A percentile compares a stretch with the other conserved stretches of the same genome.
Evolutionary conservation across 805 yeast species (phyloP).

Genomic region (Kluyveromyces nonfermentans): DNA sequence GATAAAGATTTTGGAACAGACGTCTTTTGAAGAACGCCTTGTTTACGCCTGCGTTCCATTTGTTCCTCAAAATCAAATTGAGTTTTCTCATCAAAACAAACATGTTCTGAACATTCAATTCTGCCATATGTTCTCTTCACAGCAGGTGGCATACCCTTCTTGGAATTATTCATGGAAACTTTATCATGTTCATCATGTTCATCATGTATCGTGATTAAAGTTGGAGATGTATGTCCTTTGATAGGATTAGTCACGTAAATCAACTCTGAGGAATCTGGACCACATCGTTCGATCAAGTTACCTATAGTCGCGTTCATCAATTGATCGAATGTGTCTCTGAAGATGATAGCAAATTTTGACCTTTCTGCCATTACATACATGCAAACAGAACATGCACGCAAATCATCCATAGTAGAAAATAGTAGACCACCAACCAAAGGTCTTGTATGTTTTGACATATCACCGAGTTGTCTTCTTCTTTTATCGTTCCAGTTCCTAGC

Average conservation of each 20-base stretch:
- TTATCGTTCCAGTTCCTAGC: conserved; percentile 53
- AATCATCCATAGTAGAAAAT: conserved; percentile 49
- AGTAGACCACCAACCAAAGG: conserved; percentile 47
- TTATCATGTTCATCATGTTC: conserved; percentile 1
- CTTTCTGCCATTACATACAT: conserved; percentile 59
- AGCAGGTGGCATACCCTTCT: conserved; percentile 54
- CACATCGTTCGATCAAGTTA: conserved; percentile 52
- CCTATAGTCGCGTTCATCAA: conserved; percentile 56
- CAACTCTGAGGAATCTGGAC: conserved; percentile 51
- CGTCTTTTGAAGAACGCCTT: conserved; percentile 41
- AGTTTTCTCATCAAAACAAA: conserved; percentile 31
- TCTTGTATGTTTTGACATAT: conserved; percentile 49
- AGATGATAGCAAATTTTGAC: conserved; percentile 49
- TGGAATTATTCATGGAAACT: conserved; percentile 13
- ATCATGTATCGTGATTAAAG: background rate
- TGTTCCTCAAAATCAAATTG: conserved; percentile 35
- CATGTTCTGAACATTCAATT: conserved; percentile 25
- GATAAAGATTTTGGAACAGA: conserved; percentile 47
- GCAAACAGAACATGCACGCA: conserved; percentile 56
- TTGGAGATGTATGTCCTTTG: background rate
- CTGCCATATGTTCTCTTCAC: conserved; percentile 36
- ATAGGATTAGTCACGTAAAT: conserved; percentile 27
- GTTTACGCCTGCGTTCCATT: conserved; percentile 38
- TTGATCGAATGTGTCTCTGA: conserved; percentile 61
- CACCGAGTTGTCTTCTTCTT: conserved; percentile 46